Percentiles rank a stretch among this genome's conserved stretches.
These are phyloP conservation scores for Cicer cuneatum DNA, from an alignment of 306 rosid genomes.

Conservation along the genomic window DNA sequence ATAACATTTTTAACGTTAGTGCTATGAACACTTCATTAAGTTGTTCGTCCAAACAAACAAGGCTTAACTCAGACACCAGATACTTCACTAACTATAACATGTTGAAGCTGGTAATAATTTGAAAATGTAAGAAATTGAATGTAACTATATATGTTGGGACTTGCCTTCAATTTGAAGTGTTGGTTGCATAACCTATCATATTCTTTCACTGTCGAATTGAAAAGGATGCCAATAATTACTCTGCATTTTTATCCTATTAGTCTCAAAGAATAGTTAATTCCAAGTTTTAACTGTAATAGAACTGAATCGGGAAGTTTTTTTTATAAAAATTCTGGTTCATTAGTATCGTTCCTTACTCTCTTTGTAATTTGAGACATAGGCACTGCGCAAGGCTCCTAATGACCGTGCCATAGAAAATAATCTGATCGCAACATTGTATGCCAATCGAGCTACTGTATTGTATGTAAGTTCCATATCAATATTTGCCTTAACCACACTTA, in stretches of 20 bases:
- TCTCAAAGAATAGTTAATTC: not conserved
- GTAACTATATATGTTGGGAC: no score
- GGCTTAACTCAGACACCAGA: no score
- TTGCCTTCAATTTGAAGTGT: no score
- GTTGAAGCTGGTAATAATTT: no score
- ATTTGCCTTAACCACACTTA: not conserved
- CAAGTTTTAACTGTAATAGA: not conserved
- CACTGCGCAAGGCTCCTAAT: conserved; percentile 73
- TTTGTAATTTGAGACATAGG: conserved; percentile 55
- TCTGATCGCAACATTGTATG: conserved; percentile 67
- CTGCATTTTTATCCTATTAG: not conserved
- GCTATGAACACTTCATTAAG: no score
- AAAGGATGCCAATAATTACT: not conserved
- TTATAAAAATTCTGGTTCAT: not conserved
- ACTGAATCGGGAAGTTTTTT: not conserved
- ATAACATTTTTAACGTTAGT: no score
- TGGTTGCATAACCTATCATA: no score
- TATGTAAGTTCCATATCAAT: conserved; percentile 57
- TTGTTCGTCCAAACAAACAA: no score
- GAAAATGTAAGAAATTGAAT: no score
- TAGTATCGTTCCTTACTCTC: not conserved
- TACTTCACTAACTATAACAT: no score
- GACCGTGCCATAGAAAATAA: conserved; percentile 60
- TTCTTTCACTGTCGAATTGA: not conserved
- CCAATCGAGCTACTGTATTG: conserved; percentile 83